A percentile compares a stretch with the other conserved stretches of the same genome.
phyloP scores from a whole-genome alignment of 306 rosid genomes.

The Ormosia semicastrata region DNA sequence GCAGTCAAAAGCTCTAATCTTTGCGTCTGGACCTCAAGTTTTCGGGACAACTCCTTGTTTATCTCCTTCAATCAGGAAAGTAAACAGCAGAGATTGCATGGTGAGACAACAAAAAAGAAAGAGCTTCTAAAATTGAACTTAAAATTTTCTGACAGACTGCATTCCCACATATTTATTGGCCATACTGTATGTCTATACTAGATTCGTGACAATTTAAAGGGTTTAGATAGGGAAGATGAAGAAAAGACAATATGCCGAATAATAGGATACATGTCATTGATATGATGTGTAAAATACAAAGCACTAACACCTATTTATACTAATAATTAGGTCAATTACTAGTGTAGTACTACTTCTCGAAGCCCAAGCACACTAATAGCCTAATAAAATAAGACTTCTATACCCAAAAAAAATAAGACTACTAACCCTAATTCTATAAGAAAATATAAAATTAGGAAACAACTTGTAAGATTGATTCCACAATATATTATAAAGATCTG shows the following conservation, averaged over 20 bases:
- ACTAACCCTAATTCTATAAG: neutral
- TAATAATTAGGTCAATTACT: neutral
- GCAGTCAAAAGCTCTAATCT: conserved; percentile 94
- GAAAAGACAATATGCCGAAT: neutral
- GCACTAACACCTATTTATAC: neutral
- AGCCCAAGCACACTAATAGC: neutral
- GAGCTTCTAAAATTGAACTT: neutral
- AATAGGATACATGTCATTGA: neutral
- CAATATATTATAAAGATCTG: too few relatives aligned
- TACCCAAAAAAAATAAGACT: neutral
- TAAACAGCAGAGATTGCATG: conserved; percentile 21
- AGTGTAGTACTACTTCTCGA: neutral
- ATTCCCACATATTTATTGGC: neutral
- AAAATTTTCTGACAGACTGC: neutral
- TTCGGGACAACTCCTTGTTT: conserved; percentile 77
- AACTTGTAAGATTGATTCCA: too few relatives aligned
- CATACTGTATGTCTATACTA: neutral
- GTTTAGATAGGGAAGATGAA: neutral
- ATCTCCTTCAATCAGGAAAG: conserved; percentile 59
- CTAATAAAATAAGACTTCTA: too few relatives aligned
- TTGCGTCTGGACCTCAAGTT: conserved; percentile 93
- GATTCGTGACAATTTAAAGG: neutral
- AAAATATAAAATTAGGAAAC: too few relatives aligned
- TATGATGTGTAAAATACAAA: neutral
- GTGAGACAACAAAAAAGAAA: neutral